Conservation (phyloP, 148 eudicot species). For the Pharnaceum exiguum region DNA sequence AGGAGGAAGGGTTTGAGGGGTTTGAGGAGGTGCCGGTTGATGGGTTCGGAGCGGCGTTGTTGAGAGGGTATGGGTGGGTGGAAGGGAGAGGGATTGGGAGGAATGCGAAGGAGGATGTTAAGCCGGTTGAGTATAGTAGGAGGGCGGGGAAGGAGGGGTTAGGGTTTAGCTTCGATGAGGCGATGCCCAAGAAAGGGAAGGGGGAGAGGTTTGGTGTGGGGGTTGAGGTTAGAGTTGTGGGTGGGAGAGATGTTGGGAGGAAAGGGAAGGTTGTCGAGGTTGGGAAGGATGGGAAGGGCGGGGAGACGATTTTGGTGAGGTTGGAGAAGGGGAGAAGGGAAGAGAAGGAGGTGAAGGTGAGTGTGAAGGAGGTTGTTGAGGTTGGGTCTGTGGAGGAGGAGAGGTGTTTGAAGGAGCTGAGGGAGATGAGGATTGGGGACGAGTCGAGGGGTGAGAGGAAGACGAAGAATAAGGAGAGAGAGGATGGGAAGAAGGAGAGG, state of each 20-base stretch:
- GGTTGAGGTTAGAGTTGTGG: constrained; percentile 50
- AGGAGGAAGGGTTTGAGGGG: constrained; percentile 48
- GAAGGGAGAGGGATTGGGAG: constrained; percentile 82
- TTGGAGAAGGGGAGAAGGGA: constrained; percentile 42
- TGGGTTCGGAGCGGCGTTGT: constrained; percentile 66
- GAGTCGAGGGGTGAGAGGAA: constrained; percentile 18
- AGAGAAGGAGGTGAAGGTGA: constrained; percentile 44
- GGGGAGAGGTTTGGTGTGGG: not conserved
- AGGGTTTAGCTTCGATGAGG: constrained; percentile 45
- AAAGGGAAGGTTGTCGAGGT: constrained; percentile 51
- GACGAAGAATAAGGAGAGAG: constrained; percentile 16
- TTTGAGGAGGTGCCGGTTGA: constrained; percentile 69
- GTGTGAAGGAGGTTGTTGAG: constrained; percentile 45
- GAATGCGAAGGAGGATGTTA: constrained; percentile 67
- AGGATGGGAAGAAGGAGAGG: not conserved
- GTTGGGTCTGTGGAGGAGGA: constrained; percentile 74
- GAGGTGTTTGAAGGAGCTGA: constrained; percentile 60
- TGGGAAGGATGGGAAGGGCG: too few species aligned
- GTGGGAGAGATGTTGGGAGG: constrained; percentile 52
- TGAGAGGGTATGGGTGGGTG: constrained; percentile 86
- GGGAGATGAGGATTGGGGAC: constrained; percentile 41
- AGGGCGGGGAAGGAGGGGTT: constrained; percentile 65
- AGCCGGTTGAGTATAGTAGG: constrained; percentile 45
- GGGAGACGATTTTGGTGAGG: constrained; percentile 32
- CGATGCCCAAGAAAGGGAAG: constrained; percentile 6